A percentile compares a stretch with the other conserved stretches of the same genome.
phyloP scores from a whole-genome alignment of 2,329 filamentous ascomycete species.

The Beauveria sp. region DNA sequence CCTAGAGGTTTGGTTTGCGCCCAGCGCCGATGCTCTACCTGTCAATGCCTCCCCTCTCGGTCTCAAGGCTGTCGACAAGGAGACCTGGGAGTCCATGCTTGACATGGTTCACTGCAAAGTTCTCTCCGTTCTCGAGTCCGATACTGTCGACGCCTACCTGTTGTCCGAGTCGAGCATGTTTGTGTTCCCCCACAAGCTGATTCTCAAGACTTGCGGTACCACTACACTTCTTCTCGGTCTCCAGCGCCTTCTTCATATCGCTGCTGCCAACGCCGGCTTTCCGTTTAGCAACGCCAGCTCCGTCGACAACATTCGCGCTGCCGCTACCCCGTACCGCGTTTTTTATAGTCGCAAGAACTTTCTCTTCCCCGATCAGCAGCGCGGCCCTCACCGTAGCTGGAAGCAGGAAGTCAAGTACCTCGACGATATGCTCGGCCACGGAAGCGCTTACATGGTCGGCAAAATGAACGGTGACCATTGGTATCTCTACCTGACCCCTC shows the following conservation, averaged over 20 bases:
- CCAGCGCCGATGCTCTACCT: constrained; percentile 66
- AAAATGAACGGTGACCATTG: constrained; percentile 99
- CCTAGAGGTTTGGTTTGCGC: constrained; percentile 95
- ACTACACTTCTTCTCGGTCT: constrained; percentile 88
- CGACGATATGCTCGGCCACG: constrained; percentile 83
- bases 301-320: constrained; percentile 59
- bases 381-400: constrained; percentile 94
- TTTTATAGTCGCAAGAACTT: constrained; percentile 99
- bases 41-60: constrained; percentile 63
- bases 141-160: constrained; percentile 91
- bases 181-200: constrained; percentile 98
- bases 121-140: constrained; percentile 84
- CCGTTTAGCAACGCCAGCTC: constrained; percentile 65
- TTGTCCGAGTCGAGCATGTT: constrained; percentile 99
- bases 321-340: constrained; percentile 85
- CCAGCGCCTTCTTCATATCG: constrained; percentile 86
- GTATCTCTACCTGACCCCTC: constrained; percentile 95
- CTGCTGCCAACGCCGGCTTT: constrained; percentile 81
- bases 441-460: constrained; percentile 98
- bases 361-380: constrained; percentile 88
- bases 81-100: constrained; percentile 93
- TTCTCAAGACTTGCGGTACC: constrained; percentile 96
- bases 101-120: constrained; percentile 99
- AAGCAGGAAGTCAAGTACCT: constrained; percentile 89
- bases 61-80: constrained; percentile 74